Conservation (phyloP, 75 land plant species). For the Selaginella tamariscina region DNA sequence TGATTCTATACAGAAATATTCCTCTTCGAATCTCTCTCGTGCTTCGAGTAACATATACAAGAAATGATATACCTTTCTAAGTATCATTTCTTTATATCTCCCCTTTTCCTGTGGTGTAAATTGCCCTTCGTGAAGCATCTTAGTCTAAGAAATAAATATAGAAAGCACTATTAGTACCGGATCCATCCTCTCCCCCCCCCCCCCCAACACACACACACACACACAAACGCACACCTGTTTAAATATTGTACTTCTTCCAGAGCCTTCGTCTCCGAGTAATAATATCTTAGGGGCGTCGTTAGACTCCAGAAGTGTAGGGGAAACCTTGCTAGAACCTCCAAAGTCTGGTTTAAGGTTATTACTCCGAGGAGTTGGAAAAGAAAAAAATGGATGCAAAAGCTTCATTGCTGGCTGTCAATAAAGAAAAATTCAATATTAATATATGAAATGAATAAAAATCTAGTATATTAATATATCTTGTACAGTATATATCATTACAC, state of each 20-base stretch:
- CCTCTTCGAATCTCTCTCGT: constrained; percentile 93
- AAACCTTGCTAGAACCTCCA: constrained; percentile 16
- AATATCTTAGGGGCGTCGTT: constrained; percentile 49
- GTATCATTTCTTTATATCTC: constrained; percentile 62
- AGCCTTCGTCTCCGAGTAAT: constrained; percentile 57
- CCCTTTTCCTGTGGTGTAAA: constrained; percentile 58
- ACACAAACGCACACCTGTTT: constrained; percentile 55
- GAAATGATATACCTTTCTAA: constrained; percentile 58
- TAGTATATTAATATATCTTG: no score
- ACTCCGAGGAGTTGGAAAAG: constrained; percentile 61
- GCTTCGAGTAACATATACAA: constrained; percentile 75
- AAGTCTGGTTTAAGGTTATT: constrained; percentile 27
- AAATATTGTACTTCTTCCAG: constrained; percentile 78
- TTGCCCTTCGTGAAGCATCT: constrained; percentile 47
- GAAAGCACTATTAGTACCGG: neutral
- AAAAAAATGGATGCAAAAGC: constrained; percentile 53
- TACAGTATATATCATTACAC: no score
- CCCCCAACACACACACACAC: no score
- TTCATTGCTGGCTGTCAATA: constrained; percentile 48
- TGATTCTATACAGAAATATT: constrained; percentile 28
- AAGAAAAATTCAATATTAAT: no score
- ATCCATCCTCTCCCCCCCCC: no score
- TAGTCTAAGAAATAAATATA: constrained; percentile 40
- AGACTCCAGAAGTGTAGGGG: constrained; percentile 47
- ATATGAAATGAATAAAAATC: no score